Evolutionary conservation across 768 basidiomycete genomes (phyloP), one percentile per base, ranked within the genome.

Genomic region (Hemileccinum rubropunctum): DNA sequence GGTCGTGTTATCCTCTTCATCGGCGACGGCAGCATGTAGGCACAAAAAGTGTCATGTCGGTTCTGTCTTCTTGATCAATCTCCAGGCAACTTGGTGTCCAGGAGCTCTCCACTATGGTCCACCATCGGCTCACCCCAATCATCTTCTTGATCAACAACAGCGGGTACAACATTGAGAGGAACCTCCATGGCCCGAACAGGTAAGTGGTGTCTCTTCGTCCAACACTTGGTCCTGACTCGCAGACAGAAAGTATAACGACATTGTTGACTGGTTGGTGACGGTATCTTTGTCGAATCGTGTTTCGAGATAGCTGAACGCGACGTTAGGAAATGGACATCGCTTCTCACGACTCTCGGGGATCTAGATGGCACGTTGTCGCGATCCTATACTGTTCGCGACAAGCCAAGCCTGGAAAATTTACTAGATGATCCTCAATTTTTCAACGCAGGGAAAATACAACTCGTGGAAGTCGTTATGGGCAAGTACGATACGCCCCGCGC

Each of bases 151-250:
- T 91, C 42, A 91, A 91, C 66, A 91, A 91, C 64, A 74, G 72
- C 15, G 87, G 90, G 0, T 95, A 95, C 70, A 88, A 88, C 17
- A 92, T 98, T 45, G 95, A 98, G 72, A 79, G 87, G 15, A 78
- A 75, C 55, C 73, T 88, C 38, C 88, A 92, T 52, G 86, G 86
- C 17, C 76, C 73, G 68, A 60, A 76, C 20, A 72, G 81, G 82
- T 75, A 20, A 12, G 71, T 54, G 10, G 15, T 6, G 0, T 35
- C 17, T 39, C 26, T 11, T 15, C 5, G 17, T 9, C 2, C 11
- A 13, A 4, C 5, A 14, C 23, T 11, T 13, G 3, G 0, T 34
- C 8, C 39, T 54, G 15, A 57, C 37, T 33, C 14, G 54, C 39
- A 3, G 12, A 37, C 57, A 83, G 88, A 48, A 80, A 83, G 64